Conservation (phyloP, 345 rosid species). For the Eucalyptus curtisii region DNA sequence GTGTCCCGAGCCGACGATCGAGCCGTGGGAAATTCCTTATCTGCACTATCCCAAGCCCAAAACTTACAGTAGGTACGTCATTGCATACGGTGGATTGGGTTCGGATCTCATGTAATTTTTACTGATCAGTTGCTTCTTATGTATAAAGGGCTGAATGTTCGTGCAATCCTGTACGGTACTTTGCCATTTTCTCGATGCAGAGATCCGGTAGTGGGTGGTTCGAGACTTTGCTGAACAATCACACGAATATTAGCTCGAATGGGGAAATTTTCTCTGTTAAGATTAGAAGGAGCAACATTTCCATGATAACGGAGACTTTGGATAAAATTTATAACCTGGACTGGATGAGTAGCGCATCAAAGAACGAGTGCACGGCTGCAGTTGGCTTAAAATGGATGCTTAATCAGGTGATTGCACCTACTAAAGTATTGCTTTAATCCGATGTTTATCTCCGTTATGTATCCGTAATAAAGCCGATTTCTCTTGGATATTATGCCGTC, state of each 20-base stretch:
- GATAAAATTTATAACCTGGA: slow-evolving; percentile 79
- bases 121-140: background rate
- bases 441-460: fast-evolving
- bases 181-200: slow-evolving; percentile 98
- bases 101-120: background rate
- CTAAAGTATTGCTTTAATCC: background rate
- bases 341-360: slow-evolving; percentile 95
- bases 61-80: slow-evolving; percentile 62
- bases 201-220: slow-evolving; percentile 99
- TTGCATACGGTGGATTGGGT: background rate
- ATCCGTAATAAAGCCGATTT: background rate
- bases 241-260: slow-evolving; percentile 91
- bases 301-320: slow-evolving; percentile 67
- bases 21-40: slow-evolving; percentile 91
- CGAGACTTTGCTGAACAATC: slow-evolving; percentile 89
- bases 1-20: slow-evolving; percentile 65
- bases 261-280: slow-evolving; percentile 96
- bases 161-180: slow-evolving; percentile 87
- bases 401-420: slow-evolving; percentile 58
- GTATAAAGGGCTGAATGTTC: slow-evolving; percentile 73
- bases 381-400: slow-evolving; percentile 99
- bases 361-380: slow-evolving; percentile 93
- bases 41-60: slow-evolving; percentile 77
- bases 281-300: slow-evolving; percentile 68
- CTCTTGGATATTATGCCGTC: background rate